Evolutionary conservation across 176 grass and related monocot genomes (phyloP), one percentile per base, ranked within the genome.

Genomic region (Cymbopogon citratus): DNA sequence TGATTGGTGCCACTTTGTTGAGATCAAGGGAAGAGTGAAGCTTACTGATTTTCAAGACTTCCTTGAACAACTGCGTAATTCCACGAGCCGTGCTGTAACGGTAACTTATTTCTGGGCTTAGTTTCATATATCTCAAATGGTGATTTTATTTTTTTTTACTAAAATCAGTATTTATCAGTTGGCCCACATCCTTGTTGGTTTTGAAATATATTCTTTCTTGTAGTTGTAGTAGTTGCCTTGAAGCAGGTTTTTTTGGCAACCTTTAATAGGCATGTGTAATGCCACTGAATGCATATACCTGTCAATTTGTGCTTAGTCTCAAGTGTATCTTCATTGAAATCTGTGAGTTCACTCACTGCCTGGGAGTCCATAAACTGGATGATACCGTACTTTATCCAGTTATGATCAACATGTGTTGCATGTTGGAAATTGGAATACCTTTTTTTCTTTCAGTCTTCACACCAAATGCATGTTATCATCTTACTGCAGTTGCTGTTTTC

Each of bases 21-120:
- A 98, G 75, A 89, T 98, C 73, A 98, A 92, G 70, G 92, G 92
- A 81, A 90, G 75, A 83, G 90, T 98, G 39, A 90, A 45, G 18
- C 52, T 98, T 56, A 80, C 74, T 71, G 86, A 39, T 52, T 86
- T 97, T 81, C 61, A 94, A 76, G 89, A 92, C 63, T 98, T 94
- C 71, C 88, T 94, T 21, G 85, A 91, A 76, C 87, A 98, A 18
- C 83, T 94, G 69, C 90, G 92, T 64, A 71, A 89, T 28, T 92
- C 92, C 75, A 83, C 75, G 45, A 91, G 90, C 59, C 88, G 86
- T 71, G 81, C 86, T 70, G 76, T 92, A 54, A 92, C 81, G 90
- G 92, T 97, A 94, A 83, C 54, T 73, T 73, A 16, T 73, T 48
- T 73, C 7, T 64, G 38, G 64, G 56, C 27, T 68, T 45, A 12